phyloP scores from a whole-genome alignment of 768 basidiomycete genomes.

The Rhodotorula toruloides region DNA sequence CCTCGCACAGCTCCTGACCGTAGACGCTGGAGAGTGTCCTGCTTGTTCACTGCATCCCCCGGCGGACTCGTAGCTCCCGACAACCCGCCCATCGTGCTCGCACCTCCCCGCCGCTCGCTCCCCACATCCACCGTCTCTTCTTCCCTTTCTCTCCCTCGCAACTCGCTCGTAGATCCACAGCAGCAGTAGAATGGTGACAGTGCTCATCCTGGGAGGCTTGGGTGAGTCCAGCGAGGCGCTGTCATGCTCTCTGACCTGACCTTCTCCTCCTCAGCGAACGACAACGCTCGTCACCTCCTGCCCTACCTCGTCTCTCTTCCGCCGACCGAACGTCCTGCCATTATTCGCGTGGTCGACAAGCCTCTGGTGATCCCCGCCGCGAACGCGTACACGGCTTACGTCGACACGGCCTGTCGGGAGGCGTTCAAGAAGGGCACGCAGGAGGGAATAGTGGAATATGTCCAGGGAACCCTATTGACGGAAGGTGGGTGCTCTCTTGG shows the following conservation, averaged over 20 bases:
- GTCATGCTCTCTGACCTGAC: not conserved
- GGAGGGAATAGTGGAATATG: conserved; percentile 14
- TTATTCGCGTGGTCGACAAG: conserved; percentile 29
- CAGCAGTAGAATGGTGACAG: conserved; percentile 5
- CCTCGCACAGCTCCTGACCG: not conserved
- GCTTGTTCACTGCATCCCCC: no score
- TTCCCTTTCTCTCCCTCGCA: no score
- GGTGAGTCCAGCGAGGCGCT: no score
- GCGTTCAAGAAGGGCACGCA: conserved; percentile 4
- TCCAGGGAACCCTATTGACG: conserved; percentile 28
- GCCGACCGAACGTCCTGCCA: not conserved
- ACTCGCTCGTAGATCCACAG: no score
- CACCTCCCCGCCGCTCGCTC: no score
- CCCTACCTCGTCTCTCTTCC: conserved; percentile 18
- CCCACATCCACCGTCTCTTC: no score
- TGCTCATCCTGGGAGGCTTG: conserved; percentile 33
- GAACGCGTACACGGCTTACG: conserved; percentile 27
- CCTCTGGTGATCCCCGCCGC: conserved; percentile 12
- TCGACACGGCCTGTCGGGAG: not conserved
- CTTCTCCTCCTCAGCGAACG: not conserved
- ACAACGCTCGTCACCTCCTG: conserved; percentile 25
- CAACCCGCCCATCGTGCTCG: no score
- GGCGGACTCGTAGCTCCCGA: no score
- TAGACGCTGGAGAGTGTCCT: no score
- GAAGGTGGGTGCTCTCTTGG: conserved; percentile 9